Percentiles rank a stretch among this genome's conserved stretches.
Evolutionary conservation across 768 basidiomycete genomes (phyloP).

Genomic region (Mrakia hoshinonis): DNA sequence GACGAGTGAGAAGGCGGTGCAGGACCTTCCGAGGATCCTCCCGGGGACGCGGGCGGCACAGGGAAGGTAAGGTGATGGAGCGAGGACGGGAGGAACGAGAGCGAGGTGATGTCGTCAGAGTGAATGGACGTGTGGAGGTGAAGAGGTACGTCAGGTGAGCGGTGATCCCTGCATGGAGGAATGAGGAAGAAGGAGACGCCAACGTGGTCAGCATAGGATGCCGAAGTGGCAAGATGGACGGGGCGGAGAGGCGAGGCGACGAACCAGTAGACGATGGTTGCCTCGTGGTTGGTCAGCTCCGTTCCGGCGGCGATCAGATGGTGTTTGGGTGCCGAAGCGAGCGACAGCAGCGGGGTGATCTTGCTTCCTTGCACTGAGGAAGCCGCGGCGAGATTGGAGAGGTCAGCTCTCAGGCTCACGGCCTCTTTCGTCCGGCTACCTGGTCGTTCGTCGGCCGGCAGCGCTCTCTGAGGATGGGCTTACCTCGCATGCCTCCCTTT

Average conservation of each 20-base stretch:
- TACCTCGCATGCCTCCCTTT: conserved; percentile 13
- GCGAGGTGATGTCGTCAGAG: conserved; percentile 80
- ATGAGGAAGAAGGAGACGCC: neutral
- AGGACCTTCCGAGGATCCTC: neutral
- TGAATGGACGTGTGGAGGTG: conserved; percentile 77
- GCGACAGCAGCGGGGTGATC: conserved; percentile 29
- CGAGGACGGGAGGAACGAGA: conserved; percentile 49
- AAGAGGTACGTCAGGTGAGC: conserved; percentile 61
- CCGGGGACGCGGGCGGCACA: conserved; percentile 23
- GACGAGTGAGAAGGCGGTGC: conserved; percentile 22
- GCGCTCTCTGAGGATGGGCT: neutral
- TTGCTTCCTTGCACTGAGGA: conserved; percentile 23
- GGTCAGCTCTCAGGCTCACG: neutral
- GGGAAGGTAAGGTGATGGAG: conserved; percentile 34
- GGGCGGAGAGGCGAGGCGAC: conserved; percentile 28
- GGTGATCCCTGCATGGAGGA: conserved; percentile 59
- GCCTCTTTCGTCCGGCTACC: neutral
- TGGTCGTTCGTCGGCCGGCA: too few species aligned
- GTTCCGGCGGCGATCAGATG: conserved; percentile 71
- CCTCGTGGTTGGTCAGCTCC: conserved; percentile 70
- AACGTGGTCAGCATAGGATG: neutral
- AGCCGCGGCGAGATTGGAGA: neutral
- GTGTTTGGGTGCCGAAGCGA: conserved; percentile 61
- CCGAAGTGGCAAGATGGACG: neutral
- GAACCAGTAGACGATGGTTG: conserved; percentile 75